Evolutionary conservation across 2,329 filamentous ascomycete genomes (phyloP), one percentile per base, ranked within the genome.

Genomic region (Calonectria multiphialidica): DNA sequence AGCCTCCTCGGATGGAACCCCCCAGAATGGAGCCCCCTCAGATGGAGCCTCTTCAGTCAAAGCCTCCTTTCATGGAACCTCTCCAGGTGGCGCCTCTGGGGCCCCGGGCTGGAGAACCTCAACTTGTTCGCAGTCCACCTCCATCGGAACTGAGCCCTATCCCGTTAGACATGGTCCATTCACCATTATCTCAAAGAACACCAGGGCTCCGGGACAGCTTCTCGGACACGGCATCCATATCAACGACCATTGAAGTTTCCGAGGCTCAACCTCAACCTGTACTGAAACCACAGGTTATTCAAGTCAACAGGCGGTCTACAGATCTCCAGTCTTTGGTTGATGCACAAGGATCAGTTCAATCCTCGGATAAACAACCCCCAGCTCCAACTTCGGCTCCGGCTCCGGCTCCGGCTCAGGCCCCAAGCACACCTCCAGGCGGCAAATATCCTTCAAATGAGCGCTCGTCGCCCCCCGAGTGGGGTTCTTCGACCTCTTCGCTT

Each of bases 231-330:
- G 78, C 68, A 2, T 79, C 78, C 12, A 75, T 79, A 47, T 77
- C 74, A 5, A 79, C 76, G 5, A 79, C 77, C 0, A 77, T 79
- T 8, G 78, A 79, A 23, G 77, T 79, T 1, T 73, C 75, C 4
- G 78, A 79, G 40, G 78, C 78, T 16, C 76, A 79, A 33, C 67
- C 77, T 23, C 78, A 79, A 23, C 74, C 77, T 25, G 78, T 79
- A 5, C 63, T 79, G 21, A 71, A 75, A 12, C 78, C 78, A 37
- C 79, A 77, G 5, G 74, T 79, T 18, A 53, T 79, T 9, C 78
- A 79, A 47, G 78, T 79, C 0, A 70, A 78, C 25, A 76, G 76
- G 6, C 72, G 68, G 49, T 77, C 77, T n/a, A 72, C 77, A 18
- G 77, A 79, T 33, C 49, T 79, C 49, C 70, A 40, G 25, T 73